Percentiles rank a stretch among this genome's conserved stretches.
Evolutionary conservation across 768 basidiomycete species (phyloP).

Genomic region (Tylopilus subfusipes): DNA sequence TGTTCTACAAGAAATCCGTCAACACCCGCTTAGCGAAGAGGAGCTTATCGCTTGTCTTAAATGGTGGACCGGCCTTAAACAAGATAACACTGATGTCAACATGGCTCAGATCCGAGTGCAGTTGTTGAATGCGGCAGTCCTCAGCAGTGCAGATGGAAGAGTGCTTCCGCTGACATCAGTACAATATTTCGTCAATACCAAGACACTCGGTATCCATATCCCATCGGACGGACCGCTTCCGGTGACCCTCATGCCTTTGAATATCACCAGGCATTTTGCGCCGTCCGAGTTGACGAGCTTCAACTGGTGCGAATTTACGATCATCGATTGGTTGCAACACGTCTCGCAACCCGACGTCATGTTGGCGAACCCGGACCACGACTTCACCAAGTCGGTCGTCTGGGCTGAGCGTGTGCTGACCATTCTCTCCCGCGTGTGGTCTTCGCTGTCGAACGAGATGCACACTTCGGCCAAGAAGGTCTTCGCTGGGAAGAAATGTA

Average conservation of each 20-base stretch:
- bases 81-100: background rate
- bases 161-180: background rate
- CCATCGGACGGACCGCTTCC: background rate
- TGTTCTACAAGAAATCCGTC: background rate
- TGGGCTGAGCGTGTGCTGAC: background rate
- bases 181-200: background rate
- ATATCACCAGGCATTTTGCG: background rate
- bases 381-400: background rate
- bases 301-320: background rate
- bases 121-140: background rate
- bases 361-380: background rate
- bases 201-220: background rate
- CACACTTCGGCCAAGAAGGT: background rate
- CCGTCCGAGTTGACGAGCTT: background rate
- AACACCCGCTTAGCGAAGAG: background rate
- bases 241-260: background rate
- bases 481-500: background rate
- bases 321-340: background rate
- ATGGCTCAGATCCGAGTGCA: background rate
- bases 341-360: background rate
- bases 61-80: background rate
- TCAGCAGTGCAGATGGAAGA: background rate
- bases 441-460: background rate
- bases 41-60: background rate
- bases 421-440: background rate